phyloP scores from a whole-genome alignment of 2,329 filamentous ascomycete genomes.

The Diaporthe australafricana region DNA sequence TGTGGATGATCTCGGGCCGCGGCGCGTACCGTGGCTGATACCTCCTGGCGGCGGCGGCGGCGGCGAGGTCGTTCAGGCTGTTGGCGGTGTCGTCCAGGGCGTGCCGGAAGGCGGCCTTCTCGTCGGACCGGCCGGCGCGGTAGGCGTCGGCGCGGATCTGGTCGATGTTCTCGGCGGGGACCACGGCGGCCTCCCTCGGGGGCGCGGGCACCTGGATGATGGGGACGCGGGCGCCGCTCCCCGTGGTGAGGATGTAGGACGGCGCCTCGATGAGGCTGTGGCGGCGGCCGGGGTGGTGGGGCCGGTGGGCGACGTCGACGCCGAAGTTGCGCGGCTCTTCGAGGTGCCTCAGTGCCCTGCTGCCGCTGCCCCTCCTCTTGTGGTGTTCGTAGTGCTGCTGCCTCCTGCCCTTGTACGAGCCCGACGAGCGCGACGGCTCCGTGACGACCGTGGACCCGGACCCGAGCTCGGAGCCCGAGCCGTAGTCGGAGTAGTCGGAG shows the following conservation, averaged over 20 bases:
- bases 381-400: too few relatives aligned
- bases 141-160: conserved; percentile 24
- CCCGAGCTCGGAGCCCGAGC: conserved; percentile 6
- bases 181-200: conserved; percentile 1
- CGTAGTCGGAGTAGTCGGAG: conserved; percentile 22
- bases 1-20: neutral
- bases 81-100: neutral
- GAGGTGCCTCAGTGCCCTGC: neutral
- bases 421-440: conserved; percentile 23
- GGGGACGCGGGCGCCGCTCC: conserved; percentile 19
- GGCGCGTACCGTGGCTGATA: conserved; percentile 25
- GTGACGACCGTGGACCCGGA: conserved; percentile 13
- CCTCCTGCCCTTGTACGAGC: neutral
- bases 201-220: conserved; percentile 6
- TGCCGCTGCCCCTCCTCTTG: too few relatives aligned
- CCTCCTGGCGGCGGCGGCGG: neutral
- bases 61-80: conserved; percentile 4
- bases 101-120: conserved; percentile 19
- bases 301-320: neutral
- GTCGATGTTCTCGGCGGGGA: conserved; percentile 13
- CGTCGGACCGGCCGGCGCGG: conserved; percentile 16
- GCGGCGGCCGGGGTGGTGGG: conserved; percentile 7
- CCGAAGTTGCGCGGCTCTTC: conserved; percentile 21
- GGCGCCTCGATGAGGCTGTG: conserved; percentile 2
- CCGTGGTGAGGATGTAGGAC: conserved; percentile 25